Conservation (phyloP, 306 rosid species). For the Crotalaria pallida region DNA sequence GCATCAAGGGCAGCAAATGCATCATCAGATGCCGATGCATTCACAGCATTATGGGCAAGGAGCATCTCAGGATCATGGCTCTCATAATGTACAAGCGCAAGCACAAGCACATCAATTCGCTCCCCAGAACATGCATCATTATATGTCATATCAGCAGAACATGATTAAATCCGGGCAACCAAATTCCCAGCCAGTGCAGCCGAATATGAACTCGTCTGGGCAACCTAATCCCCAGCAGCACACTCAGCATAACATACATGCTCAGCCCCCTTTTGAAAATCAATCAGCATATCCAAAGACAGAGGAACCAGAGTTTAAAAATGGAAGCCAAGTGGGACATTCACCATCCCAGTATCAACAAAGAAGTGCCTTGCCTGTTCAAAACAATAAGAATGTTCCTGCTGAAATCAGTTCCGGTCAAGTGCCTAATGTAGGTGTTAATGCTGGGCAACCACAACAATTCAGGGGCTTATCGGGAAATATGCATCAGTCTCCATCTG, state of each 20-base stretch:
- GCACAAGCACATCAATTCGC: conserved; percentile 55
- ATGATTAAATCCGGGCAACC: conserved; percentile 52
- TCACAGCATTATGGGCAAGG: conserved; percentile 62
- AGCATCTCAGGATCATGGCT: conserved; percentile 46
- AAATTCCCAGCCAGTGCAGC: conserved; percentile 54
- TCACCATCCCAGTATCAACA: conserved; percentile 78
- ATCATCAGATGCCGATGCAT: conserved; percentile 47
- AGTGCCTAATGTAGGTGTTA: conserved; percentile 48
- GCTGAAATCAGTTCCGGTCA: conserved; percentile 47
- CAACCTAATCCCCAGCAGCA: conserved; percentile 62
- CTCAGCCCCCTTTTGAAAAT: conserved; percentile 45
- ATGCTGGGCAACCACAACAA: conserved; percentile 59
- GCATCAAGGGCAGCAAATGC: conserved; percentile 39
- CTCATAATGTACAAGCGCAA: conserved; percentile 52
- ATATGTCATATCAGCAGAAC: conserved; percentile 64
- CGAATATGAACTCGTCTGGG: conserved; percentile 45
- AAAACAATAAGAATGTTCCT: conserved; percentile 47
- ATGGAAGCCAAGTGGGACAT: conserved; percentile 61
- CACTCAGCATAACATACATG: conserved; percentile 44
- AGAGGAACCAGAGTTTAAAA: conserved; percentile 67
- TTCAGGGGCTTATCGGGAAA: conserved; percentile 46
- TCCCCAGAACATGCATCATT: conserved; percentile 66
- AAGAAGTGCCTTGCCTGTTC: conserved; percentile 45
- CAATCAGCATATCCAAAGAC: conserved; percentile 38
- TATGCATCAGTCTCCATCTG: conserved; percentile 53